Evolutionary conservation across 2,329 filamentous ascomycete genomes (phyloP).

Genomic region (Neopestalotiopsis sp.): DNA sequence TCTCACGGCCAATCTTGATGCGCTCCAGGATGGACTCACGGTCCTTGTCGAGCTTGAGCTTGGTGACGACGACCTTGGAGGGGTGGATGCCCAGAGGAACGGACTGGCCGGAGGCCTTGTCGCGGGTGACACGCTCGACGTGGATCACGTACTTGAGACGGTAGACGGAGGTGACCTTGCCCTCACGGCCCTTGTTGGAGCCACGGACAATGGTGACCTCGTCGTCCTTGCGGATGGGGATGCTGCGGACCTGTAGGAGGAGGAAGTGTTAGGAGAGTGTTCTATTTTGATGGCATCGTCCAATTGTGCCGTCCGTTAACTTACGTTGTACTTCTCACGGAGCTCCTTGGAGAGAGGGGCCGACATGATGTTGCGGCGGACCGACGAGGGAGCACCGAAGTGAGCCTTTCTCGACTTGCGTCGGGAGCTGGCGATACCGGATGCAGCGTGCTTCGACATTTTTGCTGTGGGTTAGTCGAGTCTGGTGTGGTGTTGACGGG

Average conservation of each 20-base stretch:
- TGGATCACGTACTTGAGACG: constrained; percentile 98
- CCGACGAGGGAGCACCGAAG: constrained; percentile 93
- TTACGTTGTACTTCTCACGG: constrained; percentile 97
- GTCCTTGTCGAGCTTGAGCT: constrained; percentile 98
- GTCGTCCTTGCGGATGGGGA: constrained; percentile 97
- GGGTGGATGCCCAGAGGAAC: constrained; percentile 94
- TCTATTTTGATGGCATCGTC: no score
- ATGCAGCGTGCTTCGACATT: constrained; percentile 36
- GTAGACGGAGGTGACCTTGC: constrained; percentile 98
- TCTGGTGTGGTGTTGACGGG: constrained; percentile 12
- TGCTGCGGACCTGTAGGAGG: constrained; percentile 77
- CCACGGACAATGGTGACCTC: constrained; percentile 90
- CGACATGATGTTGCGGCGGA: constrained; percentile 96
- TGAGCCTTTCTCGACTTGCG: constrained; percentile 99
- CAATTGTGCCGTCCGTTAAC: no score
- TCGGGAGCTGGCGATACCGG: constrained; percentile 63
- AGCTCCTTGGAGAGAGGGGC: constrained; percentile 96
- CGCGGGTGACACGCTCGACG: constrained; percentile 93
- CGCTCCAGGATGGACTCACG: constrained; percentile 87
- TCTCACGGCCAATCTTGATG: constrained; percentile 81
- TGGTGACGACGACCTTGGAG: constrained; percentile 97
- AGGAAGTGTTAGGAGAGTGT: neutral
- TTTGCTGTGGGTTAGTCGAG: constrained; percentile 27
- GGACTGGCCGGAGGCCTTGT: constrained; percentile 96
- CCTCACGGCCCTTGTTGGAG: constrained; percentile 95